These are phyloP conservation scores for Mucor circinelloides DNA, from an alignment of 371 early-diverging fungal species.

Conservation along the genomic window DNA sequence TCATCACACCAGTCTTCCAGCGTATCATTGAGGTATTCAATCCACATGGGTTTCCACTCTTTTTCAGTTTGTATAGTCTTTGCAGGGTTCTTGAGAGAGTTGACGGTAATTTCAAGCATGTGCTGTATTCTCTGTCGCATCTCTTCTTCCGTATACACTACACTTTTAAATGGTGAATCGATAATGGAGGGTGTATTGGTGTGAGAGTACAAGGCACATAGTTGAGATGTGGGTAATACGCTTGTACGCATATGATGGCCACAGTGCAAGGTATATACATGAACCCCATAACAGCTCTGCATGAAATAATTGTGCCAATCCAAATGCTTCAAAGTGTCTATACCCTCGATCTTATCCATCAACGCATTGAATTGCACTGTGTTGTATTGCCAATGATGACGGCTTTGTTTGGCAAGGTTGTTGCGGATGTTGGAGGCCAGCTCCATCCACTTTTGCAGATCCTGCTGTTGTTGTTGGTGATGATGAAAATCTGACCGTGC, in stretches of 20 bases:
- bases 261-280: slow-evolving; percentile 14
- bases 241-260: slow-evolving; percentile 16
- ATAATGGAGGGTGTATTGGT: slow-evolving; percentile 5
- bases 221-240: slow-evolving; percentile 9
- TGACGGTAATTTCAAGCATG: slow-evolving; percentile 27
- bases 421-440: slow-evolving; percentile 31
- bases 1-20: slow-evolving; percentile 38
- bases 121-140: slow-evolving; percentile 27
- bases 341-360: neutral
- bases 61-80: slow-evolving; percentile 20
- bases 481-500: neutral
- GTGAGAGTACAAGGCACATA: slow-evolving; percentile 27
- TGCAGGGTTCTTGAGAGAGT: slow-evolving; percentile 18
- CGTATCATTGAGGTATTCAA: slow-evolving; percentile 30
- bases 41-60: slow-evolving; percentile 30
- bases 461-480: neutral
- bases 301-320: slow-evolving; percentile 27
- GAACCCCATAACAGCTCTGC: slow-evolving; percentile 35
- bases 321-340: neutral
- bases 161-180: slow-evolving; percentile 26
- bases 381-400: slow-evolving; percentile 7
- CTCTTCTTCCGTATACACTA: slow-evolving; percentile 36
- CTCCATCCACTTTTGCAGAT: slow-evolving; percentile 33
- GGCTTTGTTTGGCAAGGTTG: slow-evolving; percentile 15
- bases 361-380: slow-evolving; percentile 6